Conservation (phyloP, 805 yeast species). For the Cyberlindnera mycetangii region DNA sequence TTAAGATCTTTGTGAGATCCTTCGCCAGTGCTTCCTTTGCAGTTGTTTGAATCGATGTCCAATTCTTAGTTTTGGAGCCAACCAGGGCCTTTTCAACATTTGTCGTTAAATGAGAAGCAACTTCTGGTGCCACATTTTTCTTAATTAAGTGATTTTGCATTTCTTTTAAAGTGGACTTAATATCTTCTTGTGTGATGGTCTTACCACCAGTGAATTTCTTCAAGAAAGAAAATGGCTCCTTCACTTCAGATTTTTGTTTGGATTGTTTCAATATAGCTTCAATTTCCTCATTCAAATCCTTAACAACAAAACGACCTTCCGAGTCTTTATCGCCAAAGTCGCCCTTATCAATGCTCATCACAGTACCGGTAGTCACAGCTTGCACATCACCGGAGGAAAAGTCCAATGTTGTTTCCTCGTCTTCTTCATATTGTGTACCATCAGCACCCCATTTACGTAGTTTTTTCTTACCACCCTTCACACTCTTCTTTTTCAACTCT, state of each 20-base stretch:
- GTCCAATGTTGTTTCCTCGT: constrained; percentile 44
- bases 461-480: constrained; percentile 34
- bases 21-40: constrained; percentile 63
- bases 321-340: constrained; percentile 38
- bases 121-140: constrained; percentile 90
- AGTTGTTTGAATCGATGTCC: constrained; percentile 72
- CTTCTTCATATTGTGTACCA: constrained; percentile 47
- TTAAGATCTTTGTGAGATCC: constrained; percentile 68
- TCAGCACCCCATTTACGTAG: constrained; percentile 66
- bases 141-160: constrained; percentile 74
- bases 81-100: constrained; percentile 67
- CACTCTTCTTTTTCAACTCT: constrained; percentile 5
- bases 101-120: constrained; percentile 67
- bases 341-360: constrained; percentile 28
- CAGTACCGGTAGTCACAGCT: neutral
- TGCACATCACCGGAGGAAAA: constrained; percentile 41
- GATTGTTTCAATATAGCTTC: constrained; percentile 35
- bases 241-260: constrained; percentile 25
- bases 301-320: constrained; percentile 64
- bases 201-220: constrained; percentile 67
- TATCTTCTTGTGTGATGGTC: constrained; percentile 58
- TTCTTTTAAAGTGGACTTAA: constrained; percentile 60
- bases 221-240: constrained; percentile 55
- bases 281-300: constrained; percentile 56
- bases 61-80: constrained; percentile 68